phyloP scores from a whole-genome alignment of 2,329 filamentous ascomycete species.

The Gnomoniopsis sp. region DNA sequence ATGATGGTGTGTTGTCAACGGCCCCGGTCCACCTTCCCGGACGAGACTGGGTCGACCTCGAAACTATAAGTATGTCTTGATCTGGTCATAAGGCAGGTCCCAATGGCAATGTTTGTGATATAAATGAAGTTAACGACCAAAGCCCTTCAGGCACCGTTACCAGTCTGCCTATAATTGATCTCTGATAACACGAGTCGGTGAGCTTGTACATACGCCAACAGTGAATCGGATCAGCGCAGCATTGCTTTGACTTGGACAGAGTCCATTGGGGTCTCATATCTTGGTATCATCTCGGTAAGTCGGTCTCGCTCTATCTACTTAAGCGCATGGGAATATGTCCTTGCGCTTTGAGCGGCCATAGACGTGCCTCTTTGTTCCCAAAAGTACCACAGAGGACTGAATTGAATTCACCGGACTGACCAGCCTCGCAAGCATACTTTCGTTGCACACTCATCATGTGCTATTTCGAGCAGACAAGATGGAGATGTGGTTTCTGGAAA shows the following conservation, averaged over 20 bases:
- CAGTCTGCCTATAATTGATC: not conserved
- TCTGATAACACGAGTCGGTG: not conserved
- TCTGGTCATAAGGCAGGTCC: slow-evolving; percentile 2
- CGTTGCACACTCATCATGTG: slow-evolving; percentile 64
- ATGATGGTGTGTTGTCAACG: slow-evolving; percentile 20
- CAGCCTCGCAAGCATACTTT: not conserved
- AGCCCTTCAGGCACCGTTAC: not conserved
- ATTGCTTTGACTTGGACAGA: too few species aligned
- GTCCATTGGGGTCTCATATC: too few species aligned
- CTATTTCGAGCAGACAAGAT: slow-evolving; percentile 90
- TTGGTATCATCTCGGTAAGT: too few species aligned
- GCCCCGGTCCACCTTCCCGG: slow-evolving; percentile 18
- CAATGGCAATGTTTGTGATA: not conserved
- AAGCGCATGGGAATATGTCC: not conserved
- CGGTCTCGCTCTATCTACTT: too few species aligned
- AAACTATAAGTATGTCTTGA: slow-evolving; percentile 29
- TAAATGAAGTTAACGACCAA: not conserved
- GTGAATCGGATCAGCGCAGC: too few species aligned
- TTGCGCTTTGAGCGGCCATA: not conserved
- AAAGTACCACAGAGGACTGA: too few species aligned
- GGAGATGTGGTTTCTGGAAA: slow-evolving; percentile 85
- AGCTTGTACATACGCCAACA: not conserved
- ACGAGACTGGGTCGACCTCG: slow-evolving; percentile 16
- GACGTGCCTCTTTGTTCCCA: not conserved
- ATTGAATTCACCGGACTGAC: not conserved